A percentile compares a stretch with the other conserved stretches of the same genome.
Evolutionary conservation across 2,329 filamentous ascomycete species (phyloP).

Genomic region (Cercospora beticola): DNA sequence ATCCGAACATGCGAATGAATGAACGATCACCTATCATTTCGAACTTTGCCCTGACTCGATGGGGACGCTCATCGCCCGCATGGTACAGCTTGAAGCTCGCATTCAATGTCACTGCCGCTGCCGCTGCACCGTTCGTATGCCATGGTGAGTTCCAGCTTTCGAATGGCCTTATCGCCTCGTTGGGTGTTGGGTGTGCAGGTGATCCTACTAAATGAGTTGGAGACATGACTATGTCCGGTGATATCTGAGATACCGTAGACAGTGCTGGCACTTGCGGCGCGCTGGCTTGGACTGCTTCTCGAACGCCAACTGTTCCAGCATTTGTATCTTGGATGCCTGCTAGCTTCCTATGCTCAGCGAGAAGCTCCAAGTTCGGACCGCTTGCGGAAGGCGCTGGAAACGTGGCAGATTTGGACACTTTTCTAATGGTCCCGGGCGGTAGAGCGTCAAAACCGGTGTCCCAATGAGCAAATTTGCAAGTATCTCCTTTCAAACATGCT

Average conservation of each 20-base stretch:
- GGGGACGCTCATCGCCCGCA: conserved; percentile 1
- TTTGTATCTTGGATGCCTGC: background rate
- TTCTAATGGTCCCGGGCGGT: conserved; percentile 16
- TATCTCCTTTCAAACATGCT: conserved; percentile 16
- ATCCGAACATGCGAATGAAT: conserved; percentile 11
- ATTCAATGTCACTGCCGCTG: background rate
- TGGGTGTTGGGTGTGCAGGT: background rate
- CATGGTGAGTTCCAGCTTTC: background rate
- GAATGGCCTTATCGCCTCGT: background rate
- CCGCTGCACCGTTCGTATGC: background rate
- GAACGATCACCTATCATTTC: background rate
- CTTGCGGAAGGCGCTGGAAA: background rate
- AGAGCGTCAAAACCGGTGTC: conserved; percentile 24
- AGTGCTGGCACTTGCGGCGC: background rate
- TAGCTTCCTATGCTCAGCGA: background rate
- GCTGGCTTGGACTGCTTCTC: background rate
- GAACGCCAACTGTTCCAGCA: background rate
- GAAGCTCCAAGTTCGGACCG: background rate
- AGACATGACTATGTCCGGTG: background rate
- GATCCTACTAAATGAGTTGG: background rate
- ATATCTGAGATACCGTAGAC: background rate
- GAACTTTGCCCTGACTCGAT: background rate
- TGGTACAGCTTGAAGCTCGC: conserved; percentile 5
- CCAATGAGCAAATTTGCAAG: conserved; percentile 25
- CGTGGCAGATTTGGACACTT: background rate